Evolutionary conservation across 805 yeast species (phyloP).

Genomic region (Vanderwaltozyma tropicalis): DNA sequence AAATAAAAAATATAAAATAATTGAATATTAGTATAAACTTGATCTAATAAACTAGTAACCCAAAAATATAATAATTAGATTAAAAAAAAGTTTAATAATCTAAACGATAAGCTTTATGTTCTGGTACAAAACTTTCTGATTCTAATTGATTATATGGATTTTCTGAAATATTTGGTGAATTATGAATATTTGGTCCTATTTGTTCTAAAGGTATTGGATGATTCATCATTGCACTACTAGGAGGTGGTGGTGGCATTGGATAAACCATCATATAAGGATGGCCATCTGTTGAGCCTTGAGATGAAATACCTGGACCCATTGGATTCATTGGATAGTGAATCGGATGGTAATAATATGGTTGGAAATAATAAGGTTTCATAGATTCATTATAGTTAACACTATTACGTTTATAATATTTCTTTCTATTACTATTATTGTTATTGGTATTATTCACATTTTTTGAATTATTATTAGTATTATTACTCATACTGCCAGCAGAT

Average conservation of each 20-base stretch:
- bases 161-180: conserved; percentile 7
- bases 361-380: conserved; percentile 17
- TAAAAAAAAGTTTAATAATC: conserved; percentile 13
- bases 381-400: conserved; percentile 10
- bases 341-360: conserved; percentile 24
- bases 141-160: conserved; percentile 10
- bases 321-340: conserved; percentile 23
- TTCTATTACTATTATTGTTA: conserved; percentile 3
- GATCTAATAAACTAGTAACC: too few species aligned
- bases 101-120: conserved; percentile 8
- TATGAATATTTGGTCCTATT: conserved; percentile 6
- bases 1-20: neutral
- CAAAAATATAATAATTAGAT: too few species aligned
- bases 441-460: neutral
- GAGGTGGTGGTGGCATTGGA: conserved; percentile 25
- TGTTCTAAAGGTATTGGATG: conserved; percentile 10
- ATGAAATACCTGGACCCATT: conserved; percentile 13
- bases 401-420: conserved; percentile 9
- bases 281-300: conserved; percentile 10
- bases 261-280: conserved; percentile 26
- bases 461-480: neutral
- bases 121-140: conserved; percentile 7
- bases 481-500: conserved; percentile 23
- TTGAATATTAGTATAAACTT: neutral
- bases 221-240: conserved; percentile 14